These are phyloP conservation scores for Posidonia australis DNA, from an alignment of 106 monocot genomes.

Conservation along the genomic window DNA sequence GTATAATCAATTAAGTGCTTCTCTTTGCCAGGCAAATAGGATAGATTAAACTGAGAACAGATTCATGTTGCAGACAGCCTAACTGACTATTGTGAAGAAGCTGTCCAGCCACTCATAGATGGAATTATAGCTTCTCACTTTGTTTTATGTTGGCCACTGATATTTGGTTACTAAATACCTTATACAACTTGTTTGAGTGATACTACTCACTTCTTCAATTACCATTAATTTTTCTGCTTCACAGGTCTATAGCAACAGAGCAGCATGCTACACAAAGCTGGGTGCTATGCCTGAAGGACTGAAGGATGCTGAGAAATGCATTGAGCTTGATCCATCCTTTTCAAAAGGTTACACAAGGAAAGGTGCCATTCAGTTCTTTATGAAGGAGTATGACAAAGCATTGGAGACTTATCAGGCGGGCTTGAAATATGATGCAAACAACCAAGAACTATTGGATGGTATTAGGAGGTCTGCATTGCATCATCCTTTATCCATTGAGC, in stretches of 20 bases:
- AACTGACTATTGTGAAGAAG: too few relatives aligned
- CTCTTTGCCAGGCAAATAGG: too few relatives aligned
- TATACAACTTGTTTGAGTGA: too few relatives aligned
- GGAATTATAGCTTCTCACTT: too few relatives aligned
- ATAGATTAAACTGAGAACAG: too few relatives aligned
- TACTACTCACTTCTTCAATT: not conserved
- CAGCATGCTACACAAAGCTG: constrained; percentile 94
- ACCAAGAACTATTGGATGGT: constrained; percentile 76
- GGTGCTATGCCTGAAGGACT: constrained; percentile 87
- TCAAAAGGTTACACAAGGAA: constrained; percentile 88
- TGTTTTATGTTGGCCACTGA: too few relatives aligned
- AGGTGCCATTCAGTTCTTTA: constrained; percentile 86
- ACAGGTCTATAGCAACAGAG: constrained; percentile 92
- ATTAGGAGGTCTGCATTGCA: constrained; percentile 44
- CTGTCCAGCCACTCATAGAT: too few relatives aligned
- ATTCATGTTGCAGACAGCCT: too few relatives aligned
- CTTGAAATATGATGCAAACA: constrained; percentile 70
- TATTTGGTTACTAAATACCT: too few relatives aligned
- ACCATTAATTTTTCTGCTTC: not conserved
- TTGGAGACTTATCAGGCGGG: constrained; percentile 89
- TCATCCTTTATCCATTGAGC: not conserved
- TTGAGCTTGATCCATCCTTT: constrained; percentile 88
- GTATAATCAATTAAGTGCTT: too few relatives aligned
- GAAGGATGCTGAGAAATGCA: constrained; percentile 96
- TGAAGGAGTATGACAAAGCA: constrained; percentile 98